A percentile compares a stretch with the other conserved stretches of the same genome.
phyloP scores from a whole-genome alignment of 2,329 filamentous ascomycete genomes.

The Diaporthe humulicola region DNA sequence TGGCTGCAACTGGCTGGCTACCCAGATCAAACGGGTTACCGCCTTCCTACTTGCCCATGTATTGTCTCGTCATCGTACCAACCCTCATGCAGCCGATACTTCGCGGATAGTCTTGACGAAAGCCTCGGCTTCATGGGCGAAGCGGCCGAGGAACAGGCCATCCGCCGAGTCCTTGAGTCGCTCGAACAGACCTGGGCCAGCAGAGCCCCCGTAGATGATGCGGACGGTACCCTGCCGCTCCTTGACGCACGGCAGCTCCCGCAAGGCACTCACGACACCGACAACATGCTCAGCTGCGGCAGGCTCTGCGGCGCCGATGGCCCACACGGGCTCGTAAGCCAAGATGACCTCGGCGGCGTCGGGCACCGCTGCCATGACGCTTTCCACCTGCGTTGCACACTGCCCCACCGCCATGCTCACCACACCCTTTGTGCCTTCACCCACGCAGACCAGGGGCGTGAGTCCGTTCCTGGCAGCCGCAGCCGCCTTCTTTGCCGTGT shows the following conservation, averaged over 20 bases:
- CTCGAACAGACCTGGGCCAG: constrained; percentile 81
- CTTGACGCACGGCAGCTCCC: constrained; percentile 64
- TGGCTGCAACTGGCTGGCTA: too few species aligned
- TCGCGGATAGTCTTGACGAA: constrained; percentile 81
- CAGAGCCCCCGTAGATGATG: constrained; percentile 86
- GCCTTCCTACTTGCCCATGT: too few species aligned
- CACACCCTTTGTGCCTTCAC: constrained; percentile 70
- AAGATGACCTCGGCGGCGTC: constrained; percentile 77
- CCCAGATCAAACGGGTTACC: too few species aligned
- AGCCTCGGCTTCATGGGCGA: constrained; percentile 81
- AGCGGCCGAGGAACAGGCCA: constrained; percentile 84
- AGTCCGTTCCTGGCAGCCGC: constrained; percentile 78
- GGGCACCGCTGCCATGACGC: constrained; percentile 72
- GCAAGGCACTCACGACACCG: constrained; percentile 75
- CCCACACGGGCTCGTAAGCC: constrained; percentile 92
- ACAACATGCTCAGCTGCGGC: constrained; percentile 81
- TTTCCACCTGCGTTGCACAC: constrained; percentile 74
- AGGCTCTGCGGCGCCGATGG: constrained; percentile 81
- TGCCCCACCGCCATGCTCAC: constrained; percentile 74
- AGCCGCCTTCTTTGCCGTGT: constrained; percentile 76
- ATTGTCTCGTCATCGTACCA: not conserved
- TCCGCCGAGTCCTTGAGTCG: constrained; percentile 78
- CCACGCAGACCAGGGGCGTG: constrained; percentile 84
- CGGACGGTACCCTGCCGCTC: constrained; percentile 70
- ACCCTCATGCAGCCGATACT: constrained; percentile 64